These are phyloP conservation scores for Ajuga reptans DNA, from an alignment of 305 asterid genomes.

Conservation along the genomic window DNA sequence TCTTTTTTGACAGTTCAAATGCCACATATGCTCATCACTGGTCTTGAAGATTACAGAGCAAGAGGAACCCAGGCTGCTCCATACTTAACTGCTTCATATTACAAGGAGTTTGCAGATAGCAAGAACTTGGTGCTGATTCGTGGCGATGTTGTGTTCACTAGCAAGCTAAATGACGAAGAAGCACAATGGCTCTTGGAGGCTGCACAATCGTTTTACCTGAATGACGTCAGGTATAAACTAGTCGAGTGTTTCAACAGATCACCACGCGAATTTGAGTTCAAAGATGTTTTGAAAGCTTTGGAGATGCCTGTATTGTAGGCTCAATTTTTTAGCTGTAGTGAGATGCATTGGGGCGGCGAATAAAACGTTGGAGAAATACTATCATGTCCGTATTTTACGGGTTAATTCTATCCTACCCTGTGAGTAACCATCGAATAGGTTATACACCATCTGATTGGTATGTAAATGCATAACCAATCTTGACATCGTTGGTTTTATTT, in stretches of 20 bases:
- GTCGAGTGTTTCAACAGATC: conserved; percentile 81
- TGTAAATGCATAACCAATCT: too few relatives aligned
- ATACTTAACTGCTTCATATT: conserved; percentile 62
- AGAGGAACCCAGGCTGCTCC: conserved; percentile 96
- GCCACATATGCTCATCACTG: conserved; percentile 85
- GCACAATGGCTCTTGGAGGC: conserved; percentile 86
- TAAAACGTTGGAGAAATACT: not conserved
- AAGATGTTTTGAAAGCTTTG: conserved; percentile 67
- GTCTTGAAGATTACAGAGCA: conserved; percentile 89
- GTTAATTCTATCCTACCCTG: too few relatives aligned
- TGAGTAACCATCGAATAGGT: too few relatives aligned
- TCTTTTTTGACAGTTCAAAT: conserved; percentile 54
- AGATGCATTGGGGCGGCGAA: conserved; percentile 3
- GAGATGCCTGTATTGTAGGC: conserved; percentile 74
- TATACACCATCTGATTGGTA: too few relatives aligned
- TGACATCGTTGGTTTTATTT: not conserved
- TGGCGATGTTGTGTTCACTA: conserved; percentile 72
- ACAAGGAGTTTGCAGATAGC: conserved; percentile 80
- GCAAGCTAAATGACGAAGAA: conserved; percentile 76
- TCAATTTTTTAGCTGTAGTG: not conserved
- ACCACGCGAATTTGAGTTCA: conserved; percentile 77
- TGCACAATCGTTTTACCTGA: conserved; percentile 76
- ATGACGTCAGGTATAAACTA: conserved; percentile 73
- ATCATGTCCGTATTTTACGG: too few relatives aligned
- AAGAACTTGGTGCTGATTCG: conserved; percentile 78